phyloP scores from a whole-genome alignment of 2,329 filamentous ascomycete species.

The Aspergillus neotritici region DNA sequence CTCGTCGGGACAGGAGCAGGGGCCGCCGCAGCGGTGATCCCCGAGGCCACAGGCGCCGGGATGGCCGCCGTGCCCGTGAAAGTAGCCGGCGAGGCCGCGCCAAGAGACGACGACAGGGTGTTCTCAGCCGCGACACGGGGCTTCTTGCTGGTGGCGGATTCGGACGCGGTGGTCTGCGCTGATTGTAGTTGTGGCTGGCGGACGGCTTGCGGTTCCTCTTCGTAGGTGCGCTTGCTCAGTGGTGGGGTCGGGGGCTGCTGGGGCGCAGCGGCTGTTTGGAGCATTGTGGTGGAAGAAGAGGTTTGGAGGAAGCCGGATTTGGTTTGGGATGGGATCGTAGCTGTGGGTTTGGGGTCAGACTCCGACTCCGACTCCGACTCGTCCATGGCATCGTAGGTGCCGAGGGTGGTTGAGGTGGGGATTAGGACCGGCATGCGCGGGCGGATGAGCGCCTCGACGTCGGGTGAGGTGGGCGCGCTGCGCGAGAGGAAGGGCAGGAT shows the following conservation, averaged over 20 bases:
- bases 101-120: conserved; percentile 5
- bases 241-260: conserved; percentile 7
- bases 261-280: background rate
- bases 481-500: conserved; percentile 74
- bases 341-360: conserved; percentile 9
- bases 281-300: conserved; percentile 8
- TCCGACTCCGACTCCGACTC: conserved; percentile 27
- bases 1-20: conserved; percentile 6
- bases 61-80: conserved; percentile 14
- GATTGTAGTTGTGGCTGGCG: background rate
- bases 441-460: conserved; percentile 64
- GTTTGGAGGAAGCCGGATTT: conserved; percentile 22
- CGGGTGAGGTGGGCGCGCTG: conserved; percentile 56
- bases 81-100: conserved; percentile 11
- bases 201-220: conserved; percentile 18
- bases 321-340: conserved; percentile 12
- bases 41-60: conserved; percentile 6
- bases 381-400: conserved; percentile 19
- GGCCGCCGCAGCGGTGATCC: conserved; percentile 5
- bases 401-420: conserved; percentile 23
- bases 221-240: conserved; percentile 25
- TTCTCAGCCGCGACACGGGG: conserved; percentile 25
- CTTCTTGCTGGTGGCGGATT: conserved; percentile 24
- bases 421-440: conserved; percentile 47
- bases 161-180: background rate